phyloP scores from a whole-genome alignment of 768 basidiomycete species.

The Boletus reticuloceps region DNA sequence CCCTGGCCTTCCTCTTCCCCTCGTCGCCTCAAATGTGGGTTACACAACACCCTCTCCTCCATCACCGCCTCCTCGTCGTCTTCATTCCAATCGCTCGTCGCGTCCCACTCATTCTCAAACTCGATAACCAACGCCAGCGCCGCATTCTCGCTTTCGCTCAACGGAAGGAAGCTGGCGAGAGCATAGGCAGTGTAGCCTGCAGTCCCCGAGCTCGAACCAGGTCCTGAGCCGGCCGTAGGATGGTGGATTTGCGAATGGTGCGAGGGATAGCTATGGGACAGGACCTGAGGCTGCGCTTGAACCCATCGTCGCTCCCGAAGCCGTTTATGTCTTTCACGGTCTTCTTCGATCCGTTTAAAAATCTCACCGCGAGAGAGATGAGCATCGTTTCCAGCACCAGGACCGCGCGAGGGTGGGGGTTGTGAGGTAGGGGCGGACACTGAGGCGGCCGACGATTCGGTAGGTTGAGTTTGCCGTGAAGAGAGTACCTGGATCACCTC shows the following conservation, averaged over 20 bases:
- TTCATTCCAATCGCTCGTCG: conserved; percentile 89
- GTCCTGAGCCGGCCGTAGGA: not conserved
- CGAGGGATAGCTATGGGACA: not conserved
- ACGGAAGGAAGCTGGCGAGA: conserved; percentile 24
- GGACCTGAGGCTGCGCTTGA: conserved; percentile 1
- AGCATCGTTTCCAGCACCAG: conserved; percentile 1
- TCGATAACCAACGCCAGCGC: conserved; percentile 74
- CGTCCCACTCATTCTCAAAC: conserved; percentile 89
- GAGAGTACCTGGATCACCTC: conserved; percentile 59
- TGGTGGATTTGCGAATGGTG: not conserved
- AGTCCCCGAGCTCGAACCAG: not conserved
- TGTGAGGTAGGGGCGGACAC: conserved; percentile 22
- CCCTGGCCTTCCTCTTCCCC: not conserved
- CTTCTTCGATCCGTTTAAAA: conserved; percentile 86
- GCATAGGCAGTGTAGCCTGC: conserved; percentile 9
- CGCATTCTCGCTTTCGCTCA: conserved; percentile 42
- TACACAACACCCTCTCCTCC: conserved; percentile 73
- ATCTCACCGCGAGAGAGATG: conserved; percentile 64
- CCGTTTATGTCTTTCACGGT: conserved; percentile 82
- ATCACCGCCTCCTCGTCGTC: conserved; percentile 75
- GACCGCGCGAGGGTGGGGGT: not conserved
- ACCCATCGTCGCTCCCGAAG: conserved; percentile 3
- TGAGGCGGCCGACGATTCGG: conserved; percentile 14
- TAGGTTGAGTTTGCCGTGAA: conserved; percentile 34
- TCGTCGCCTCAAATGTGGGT: conserved; percentile 37